A percentile compares a stretch with the other conserved stretches of the same genome.
These are phyloP conservation scores for Penicillium waksmanii DNA, from an alignment of 495 filamentous ascomycete genomes.

Conservation along the genomic window DNA sequence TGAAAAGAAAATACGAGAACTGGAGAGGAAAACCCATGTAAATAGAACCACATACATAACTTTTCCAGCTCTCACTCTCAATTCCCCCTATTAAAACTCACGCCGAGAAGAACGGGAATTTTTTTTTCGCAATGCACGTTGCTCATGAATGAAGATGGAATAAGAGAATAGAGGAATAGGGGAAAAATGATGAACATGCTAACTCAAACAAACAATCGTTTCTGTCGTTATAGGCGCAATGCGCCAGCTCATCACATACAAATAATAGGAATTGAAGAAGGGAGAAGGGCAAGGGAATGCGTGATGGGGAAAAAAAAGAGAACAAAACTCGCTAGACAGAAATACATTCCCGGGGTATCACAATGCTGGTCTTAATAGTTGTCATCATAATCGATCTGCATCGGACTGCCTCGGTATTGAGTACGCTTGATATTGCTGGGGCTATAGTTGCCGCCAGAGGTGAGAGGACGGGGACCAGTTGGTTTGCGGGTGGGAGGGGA, in stretches of 20 bases:
- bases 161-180: not conserved
- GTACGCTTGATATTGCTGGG: slow-evolving; percentile 49
- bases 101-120: not conserved
- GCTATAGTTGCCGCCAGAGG: slow-evolving; percentile 49
- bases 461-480: slow-evolving; percentile 57
- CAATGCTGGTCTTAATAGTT: slow-evolving; percentile 37
- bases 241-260: slow-evolving; percentile 4
- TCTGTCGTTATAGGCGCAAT: slow-evolving; percentile 7
- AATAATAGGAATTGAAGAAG: slow-evolving; percentile 6
- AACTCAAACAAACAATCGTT: slow-evolving; percentile 1
- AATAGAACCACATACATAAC: not conserved
- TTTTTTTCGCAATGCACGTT: not conserved
- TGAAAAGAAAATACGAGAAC: not conserved
- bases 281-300: not conserved
- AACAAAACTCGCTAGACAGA: slow-evolving; percentile 22
- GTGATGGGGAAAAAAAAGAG: slow-evolving; percentile 6
- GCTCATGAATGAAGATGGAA: not conserved
- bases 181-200: not conserved
- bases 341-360: slow-evolving; percentile 33
- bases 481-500: slow-evolving; percentile 57
- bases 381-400: slow-evolving; percentile 50
- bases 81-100: not conserved
- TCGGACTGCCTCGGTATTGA: slow-evolving; percentile 52
- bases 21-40: not conserved
- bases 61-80: not conserved